These are phyloP conservation scores for Pisolithus tinctorius DNA, from an alignment of 768 basidiomycete species.

Conservation along the genomic window DNA sequence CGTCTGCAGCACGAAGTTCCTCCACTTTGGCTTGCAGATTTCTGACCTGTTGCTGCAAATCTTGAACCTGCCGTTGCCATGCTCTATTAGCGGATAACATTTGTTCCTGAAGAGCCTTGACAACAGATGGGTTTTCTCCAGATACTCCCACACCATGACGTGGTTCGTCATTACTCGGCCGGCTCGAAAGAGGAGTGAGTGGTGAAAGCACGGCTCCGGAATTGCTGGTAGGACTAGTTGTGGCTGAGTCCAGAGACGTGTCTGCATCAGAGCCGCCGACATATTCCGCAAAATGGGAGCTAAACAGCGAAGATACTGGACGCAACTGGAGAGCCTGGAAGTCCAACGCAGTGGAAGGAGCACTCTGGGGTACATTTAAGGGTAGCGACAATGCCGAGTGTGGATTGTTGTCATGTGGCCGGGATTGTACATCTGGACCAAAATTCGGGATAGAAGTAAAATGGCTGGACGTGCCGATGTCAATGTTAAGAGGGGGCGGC, in stretches of 20 bases:
- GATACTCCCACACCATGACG: constrained; percentile 17
- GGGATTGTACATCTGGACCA: constrained; percentile 11
- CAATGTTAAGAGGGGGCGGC: constrained; percentile 25
- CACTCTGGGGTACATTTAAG: constrained; percentile 43
- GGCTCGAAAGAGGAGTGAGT: constrained; percentile 34
- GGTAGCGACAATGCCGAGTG: constrained; percentile 6
- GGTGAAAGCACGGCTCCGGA: constrained; percentile 40
- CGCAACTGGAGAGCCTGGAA: constrained; percentile 66
- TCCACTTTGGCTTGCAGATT: constrained; percentile 68
- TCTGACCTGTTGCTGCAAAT: constrained; percentile 66
- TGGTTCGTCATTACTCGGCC: constrained; percentile 28
- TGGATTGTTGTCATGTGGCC: constrained; percentile 8
- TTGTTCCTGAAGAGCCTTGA: constrained; percentile 57
- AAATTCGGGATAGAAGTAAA: constrained; percentile 7
- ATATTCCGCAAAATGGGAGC: constrained; percentile 53
- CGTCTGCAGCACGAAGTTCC: constrained; percentile 38
- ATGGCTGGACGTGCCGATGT: constrained; percentile 17
- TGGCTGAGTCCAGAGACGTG: constrained; percentile 37
- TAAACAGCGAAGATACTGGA: constrained; percentile 72
- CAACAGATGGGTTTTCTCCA: constrained; percentile 39
- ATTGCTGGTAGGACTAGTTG: constrained; percentile 43
- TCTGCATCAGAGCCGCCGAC: constrained; percentile 23
- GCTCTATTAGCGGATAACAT: constrained; percentile 48
- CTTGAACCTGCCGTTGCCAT: constrained; percentile 71
- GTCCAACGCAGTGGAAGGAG: constrained; percentile 54